Base-by-base conservation (phyloP, 208 protist genomes). In the Trypanosoma lewisi region DNA sequence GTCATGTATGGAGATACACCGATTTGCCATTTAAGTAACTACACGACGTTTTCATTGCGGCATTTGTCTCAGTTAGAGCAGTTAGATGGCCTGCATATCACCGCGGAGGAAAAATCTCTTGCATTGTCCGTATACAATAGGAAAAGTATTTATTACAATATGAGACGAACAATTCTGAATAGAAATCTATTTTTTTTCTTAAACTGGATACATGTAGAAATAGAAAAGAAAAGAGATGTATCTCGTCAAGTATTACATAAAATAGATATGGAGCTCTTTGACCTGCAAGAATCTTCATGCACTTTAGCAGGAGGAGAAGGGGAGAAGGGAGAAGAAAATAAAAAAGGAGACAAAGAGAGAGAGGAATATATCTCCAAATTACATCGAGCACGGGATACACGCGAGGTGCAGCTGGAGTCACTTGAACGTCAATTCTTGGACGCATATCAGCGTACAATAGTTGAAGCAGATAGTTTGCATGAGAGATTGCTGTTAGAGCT, bases 121-220 rank as follows among this genome's bases (percentile, higher is more conserved):
- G 94, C 95, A 11, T 80, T 95, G 47, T 86, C 83, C 2, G 89
- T 96, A 1, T 93, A 91, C 65, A 64, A 75, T 50, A 98, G 97
- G 58, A 98, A 98, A 69, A 73, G 76, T 51, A 88, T 97, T 62
- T 98, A 98, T 73, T 98, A 98, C 70, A 94, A 89, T 61, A 98
- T 97, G 85, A 80, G 95, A 16, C 82, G 95, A 31, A 91, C 91
- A 50, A 90, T 93, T 51, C 58, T 97, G n/a, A 77, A 92, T 57
- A 75, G 92, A 12, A 94, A 97, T 65, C 65, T 90, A 27, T 60
- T 75, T 2, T 70, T 93, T 17, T 64, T 97, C 11, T 12, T 77
- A 21, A 57, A 65, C 0, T 66, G 66, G 47, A 67, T 75, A 0
- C 61, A 60, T 19, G 47, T 78, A 64, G 63, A 70, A 16, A 52